Evolutionary conservation across 2,329 filamentous ascomycete genomes (phyloP).

Genomic region (Fragosphaeria purpurea): DNA sequence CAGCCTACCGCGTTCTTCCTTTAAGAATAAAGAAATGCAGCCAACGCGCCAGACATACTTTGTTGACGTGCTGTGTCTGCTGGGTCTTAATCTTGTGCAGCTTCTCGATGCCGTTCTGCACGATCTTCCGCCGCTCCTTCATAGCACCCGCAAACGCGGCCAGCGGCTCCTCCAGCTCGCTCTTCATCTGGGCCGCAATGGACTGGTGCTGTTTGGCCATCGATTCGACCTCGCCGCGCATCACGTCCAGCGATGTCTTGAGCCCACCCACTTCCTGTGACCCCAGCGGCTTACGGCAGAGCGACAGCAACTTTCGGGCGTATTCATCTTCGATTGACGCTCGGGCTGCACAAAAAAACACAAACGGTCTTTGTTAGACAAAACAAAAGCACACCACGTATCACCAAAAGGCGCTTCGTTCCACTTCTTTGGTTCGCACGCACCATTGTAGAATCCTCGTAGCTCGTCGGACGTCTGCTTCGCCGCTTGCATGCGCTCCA

Average conservation of each 20-base stretch:
- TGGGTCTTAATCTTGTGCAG: conserved; percentile 86
- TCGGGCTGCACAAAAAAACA: conserved; percentile 46
- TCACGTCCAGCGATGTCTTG: conserved; percentile 72
- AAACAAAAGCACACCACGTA: too few species aligned
- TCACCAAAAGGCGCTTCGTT: too few species aligned
- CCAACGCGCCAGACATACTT: conserved; percentile 43
- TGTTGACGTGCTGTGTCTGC: conserved; percentile 85
- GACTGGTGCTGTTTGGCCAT: conserved; percentile 90
- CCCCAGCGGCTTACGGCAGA: conserved; percentile 81
- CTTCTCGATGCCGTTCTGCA: conserved; percentile 90
- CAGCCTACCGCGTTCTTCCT: not conserved
- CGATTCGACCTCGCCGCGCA: conserved; percentile 79
- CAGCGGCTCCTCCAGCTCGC: conserved; percentile 86
- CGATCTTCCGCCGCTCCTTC: conserved; percentile 94
- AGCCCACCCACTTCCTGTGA: conserved; percentile 80
- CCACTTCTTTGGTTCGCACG: conserved; percentile 1
- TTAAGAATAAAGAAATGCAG: not conserved
- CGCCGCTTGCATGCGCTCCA: conserved; percentile 88
- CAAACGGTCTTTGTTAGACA: too few species aligned
- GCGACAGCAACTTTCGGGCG: conserved; percentile 72
- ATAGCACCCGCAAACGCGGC: conserved; percentile 86
- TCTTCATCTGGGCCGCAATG: conserved; percentile 91
- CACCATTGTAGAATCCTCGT: conserved; percentile 79
- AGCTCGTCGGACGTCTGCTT: conserved; percentile 94
- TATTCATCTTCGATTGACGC: conserved; percentile 97